Base-by-base conservation (phyloP, 2,329 filamentous ascomycete species). In the Ilyonectria mors-panacis region DNA sequence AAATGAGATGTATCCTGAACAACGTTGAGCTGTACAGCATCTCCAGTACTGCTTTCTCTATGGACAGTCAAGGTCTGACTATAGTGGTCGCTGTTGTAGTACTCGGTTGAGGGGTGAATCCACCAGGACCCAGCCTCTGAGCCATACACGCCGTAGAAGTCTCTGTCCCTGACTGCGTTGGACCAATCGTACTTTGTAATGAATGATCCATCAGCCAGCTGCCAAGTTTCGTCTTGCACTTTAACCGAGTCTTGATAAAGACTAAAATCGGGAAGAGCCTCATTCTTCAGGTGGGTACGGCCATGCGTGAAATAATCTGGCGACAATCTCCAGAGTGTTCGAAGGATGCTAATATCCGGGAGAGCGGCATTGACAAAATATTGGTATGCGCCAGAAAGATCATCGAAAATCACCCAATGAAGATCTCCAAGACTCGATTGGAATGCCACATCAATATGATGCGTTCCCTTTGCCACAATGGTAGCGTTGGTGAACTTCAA, bases 111-210 rank as follows among this genome's bases (percentile, higher is more conserved):
- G 19, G 65, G 65, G 42, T 67, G 65, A 15, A 67, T 67, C 61
- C 60, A 65, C 65, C 65, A 67, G 6, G 65, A 67, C 1, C 65
- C 65, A 19, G 54, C 65, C 37, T 67, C 63, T n/a, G 61, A 51
- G n/a, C 65, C 65, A 21, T 67, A 67, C 17, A 67, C 44, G 8
- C 65, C 65, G n/a, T 67, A 67, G 23, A 67, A 67, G 33, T 65
- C 65, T 44, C 65, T 63, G 10, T 67, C 61, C n/a, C 65, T 59
- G 15, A 67, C 65, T 7, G 65, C 61, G 35, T 67, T 65, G 3
- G 65, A 67, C 65, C 65, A 67, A 48, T 67, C 65, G 26, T 67
- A 67, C 42, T 67, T 67, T 9, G 65, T 67, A 55, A 67, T 56
- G 42, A 23, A 67, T 6, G 65, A 60, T 1, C 65, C 65, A 39